Evolutionary conservation across 2,329 filamentous ascomycete genomes (phyloP), one percentile per base, ranked within the genome.

Genomic region (Penicillium sp.): DNA sequence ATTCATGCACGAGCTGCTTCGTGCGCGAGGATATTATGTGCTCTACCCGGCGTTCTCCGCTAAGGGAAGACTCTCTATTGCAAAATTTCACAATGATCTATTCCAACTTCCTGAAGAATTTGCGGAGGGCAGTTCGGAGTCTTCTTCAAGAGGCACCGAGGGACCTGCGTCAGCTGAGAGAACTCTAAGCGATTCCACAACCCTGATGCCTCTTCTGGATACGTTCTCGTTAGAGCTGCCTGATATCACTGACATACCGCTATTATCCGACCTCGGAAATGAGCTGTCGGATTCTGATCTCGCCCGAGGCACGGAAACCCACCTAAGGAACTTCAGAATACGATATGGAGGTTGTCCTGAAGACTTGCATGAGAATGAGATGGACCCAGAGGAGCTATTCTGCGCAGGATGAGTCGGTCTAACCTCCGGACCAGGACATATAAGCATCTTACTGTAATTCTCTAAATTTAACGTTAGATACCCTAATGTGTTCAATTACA

Each of bases 71-170:
- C 45, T 81, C 69, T 81, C 86, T 5, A 79, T 96, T 13, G 87
- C 88, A n/a, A 90, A 88, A 0, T 80, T 94, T 0, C 93, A 97
- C 75, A 87, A 85, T 63, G 93, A 97, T 67, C 79, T 96, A 5
- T 88, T 87, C 62, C 85, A 86, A 45, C 73, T 83, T 1, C 93
- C 93, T 0, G 92, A 97, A 75, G 93, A 88, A 69, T 87, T 78
- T 62, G 46, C 53, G 3, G 50, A 65, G 3, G 63, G 66, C 15
- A 44, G 63, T 7, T 50, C 61, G 0, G 46, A 67, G 55, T 59
- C 70, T 55, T 55, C 64, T 52, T 56, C 64, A 6, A 68, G 70
- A 21, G 38, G 44, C 31, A 8, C 49, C 51, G 46, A 57, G 30
- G 57, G 60, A 38, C 46, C 49, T 5, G 51, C 44, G 2, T 29